Conservation (phyloP, 2,329 filamentous ascomycete species). For the Daldinia sp. region DNA sequence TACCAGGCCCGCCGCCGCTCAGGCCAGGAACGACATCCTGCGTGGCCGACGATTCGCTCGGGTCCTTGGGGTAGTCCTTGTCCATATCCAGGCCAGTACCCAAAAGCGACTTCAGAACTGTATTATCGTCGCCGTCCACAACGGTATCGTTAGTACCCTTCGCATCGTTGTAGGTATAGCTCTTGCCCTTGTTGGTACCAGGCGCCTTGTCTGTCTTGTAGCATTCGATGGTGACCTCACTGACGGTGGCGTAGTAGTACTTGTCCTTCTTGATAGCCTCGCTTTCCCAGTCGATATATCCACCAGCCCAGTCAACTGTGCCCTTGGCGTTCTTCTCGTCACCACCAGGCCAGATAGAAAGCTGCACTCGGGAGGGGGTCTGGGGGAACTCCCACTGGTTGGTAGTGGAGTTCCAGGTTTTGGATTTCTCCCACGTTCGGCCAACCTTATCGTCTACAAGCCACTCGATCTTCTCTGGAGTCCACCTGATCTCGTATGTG, state of each 20-base stretch:
- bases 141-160: slow-evolving; percentile 81
- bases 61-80: slow-evolving; percentile 47
- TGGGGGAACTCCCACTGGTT: slow-evolving; percentile 91
- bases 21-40: slow-evolving; percentile 49
- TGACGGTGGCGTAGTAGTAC: slow-evolving; percentile 88
- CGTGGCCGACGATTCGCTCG: slow-evolving; percentile 51
- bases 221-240: slow-evolving; percentile 85
- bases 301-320: slow-evolving; percentile 92
- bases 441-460: slow-evolving; percentile 82
- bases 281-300: slow-evolving; percentile 86
- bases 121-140: slow-evolving; percentile 78
- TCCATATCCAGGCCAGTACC: slow-evolving; percentile 84
- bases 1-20: slow-evolving; percentile 50
- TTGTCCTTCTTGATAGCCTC: slow-evolving; percentile 83
- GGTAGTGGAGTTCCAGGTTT: slow-evolving; percentile 87
- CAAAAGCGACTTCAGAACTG: slow-evolving; percentile 81
- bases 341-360: slow-evolving; percentile 97
- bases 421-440: slow-evolving; percentile 78
- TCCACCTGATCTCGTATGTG: slow-evolving; percentile 94
- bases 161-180: slow-evolving; percentile 79
- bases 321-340: slow-evolving; percentile 81
- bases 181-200: slow-evolving; percentile 75
- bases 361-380: slow-evolving; percentile 88
- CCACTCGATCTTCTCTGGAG: slow-evolving; percentile 87
- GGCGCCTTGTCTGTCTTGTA: slow-evolving; percentile 73